Conservation (phyloP, 192 early-diverging fungal species). For the Cetraspora pellucida region DNA sequence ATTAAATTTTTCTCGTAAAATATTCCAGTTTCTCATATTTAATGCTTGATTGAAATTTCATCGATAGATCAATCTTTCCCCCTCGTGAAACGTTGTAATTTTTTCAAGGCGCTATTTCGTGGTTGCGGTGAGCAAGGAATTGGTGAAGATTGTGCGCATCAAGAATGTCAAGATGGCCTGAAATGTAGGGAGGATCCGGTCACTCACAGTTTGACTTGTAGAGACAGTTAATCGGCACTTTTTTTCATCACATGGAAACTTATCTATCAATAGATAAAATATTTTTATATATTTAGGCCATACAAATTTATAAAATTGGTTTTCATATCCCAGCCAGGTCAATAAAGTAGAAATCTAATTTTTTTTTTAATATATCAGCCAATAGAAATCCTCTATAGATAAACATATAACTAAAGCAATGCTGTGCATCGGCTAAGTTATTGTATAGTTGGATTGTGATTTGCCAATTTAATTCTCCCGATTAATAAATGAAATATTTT, state of each 20-base stretch:
- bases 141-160: slow-evolving; percentile 14
- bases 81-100: slow-evolving; percentile 18
- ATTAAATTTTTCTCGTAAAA: slow-evolving; percentile 31
- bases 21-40: slow-evolving; percentile 21
- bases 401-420: too few species aligned
- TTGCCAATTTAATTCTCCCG: too few species aligned
- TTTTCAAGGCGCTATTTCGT: neutral
- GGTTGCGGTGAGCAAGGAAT: neutral
- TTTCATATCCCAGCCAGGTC: too few species aligned
- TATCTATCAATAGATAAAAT: neutral
- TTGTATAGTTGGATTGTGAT: too few species aligned
- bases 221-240: neutral
- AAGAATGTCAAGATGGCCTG: slow-evolving; percentile 11
- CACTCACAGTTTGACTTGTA: neutral
- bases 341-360: too few species aligned
- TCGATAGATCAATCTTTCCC: slow-evolving; percentile 5
- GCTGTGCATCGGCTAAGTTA: too few species aligned
- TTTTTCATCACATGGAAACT: neutral
- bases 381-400: too few species aligned
- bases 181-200: neutral
- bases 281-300: neutral
- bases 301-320: too few species aligned
- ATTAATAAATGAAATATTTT: too few species aligned
- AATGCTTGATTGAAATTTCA: slow-evolving; percentile 23
- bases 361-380: too few species aligned